phyloP scores from a whole-genome alignment of 179 eudicot species.

The Monotropa hypopitys region DNA sequence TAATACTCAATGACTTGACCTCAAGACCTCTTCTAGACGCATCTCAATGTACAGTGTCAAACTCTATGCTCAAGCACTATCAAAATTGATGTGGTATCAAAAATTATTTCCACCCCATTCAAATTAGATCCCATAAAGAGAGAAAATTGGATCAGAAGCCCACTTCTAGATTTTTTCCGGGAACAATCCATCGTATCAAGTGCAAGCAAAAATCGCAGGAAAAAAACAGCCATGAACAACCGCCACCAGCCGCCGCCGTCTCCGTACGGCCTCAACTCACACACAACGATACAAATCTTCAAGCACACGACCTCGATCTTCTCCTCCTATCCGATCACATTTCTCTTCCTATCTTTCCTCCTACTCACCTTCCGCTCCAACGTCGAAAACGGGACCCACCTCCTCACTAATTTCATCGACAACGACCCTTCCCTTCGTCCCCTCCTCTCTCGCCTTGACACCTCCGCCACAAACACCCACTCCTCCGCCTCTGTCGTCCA shows the following conservation, averaged over 20 bases:
- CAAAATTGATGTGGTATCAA: too few relatives aligned
- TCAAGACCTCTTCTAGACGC: too few relatives aligned
- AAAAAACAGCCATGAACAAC: slow-evolving; percentile 22
- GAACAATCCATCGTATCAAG: neutral
- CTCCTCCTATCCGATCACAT: slow-evolving; percentile 38
- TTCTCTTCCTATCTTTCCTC: slow-evolving; percentile 46
- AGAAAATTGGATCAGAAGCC: neutral
- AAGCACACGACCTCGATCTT: slow-evolving; percentile 27
- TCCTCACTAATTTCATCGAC: slow-evolving; percentile 59
- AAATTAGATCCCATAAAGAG: neutral
- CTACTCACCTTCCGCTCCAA: slow-evolving; percentile 70
- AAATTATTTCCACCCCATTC: too few relatives aligned
- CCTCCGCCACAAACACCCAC: slow-evolving; percentile 17
- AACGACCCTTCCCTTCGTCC: slow-evolving; percentile 57
- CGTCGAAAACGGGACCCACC: slow-evolving; percentile 55
- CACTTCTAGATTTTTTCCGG: neutral
- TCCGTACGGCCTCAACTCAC: slow-evolving; percentile 23
- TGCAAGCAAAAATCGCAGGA: neutral
- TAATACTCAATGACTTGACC: too few relatives aligned
- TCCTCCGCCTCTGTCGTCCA: slow-evolving; percentile 5
- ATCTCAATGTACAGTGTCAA: too few relatives aligned
- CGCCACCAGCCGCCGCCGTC: slow-evolving; percentile 14
- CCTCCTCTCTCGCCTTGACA: slow-evolving; percentile 55
- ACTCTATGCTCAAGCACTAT: too few relatives aligned
- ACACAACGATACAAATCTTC: slow-evolving; percentile 44